phyloP scores from a whole-genome alignment of 2,329 filamentous ascomycete species.

The Phoma sp. region DNA sequence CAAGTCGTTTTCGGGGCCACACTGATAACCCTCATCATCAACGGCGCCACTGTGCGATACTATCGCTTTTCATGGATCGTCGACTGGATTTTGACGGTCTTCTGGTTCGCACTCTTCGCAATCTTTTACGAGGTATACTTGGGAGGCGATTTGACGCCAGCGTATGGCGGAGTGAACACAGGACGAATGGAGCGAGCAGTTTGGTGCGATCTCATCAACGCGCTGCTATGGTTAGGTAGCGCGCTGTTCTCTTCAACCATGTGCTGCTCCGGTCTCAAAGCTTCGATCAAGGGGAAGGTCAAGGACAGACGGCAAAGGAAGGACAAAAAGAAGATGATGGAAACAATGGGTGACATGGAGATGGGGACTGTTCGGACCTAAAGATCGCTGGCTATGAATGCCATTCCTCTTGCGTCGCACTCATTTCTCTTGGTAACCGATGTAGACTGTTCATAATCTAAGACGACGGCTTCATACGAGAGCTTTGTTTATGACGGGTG shows the following conservation, averaged over 20 bases:
- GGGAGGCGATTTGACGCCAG: not conserved
- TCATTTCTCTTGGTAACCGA: no score
- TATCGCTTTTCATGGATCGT: constrained; percentile 32
- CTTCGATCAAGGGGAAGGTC: constrained; percentile 24
- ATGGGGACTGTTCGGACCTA: constrained; percentile 9
- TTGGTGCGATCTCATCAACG: constrained; percentile 35
- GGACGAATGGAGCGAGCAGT: constrained; percentile 30
- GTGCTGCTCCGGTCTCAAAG: constrained; percentile 34
- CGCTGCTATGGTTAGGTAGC: constrained; percentile 32
- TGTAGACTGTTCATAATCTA: no score
- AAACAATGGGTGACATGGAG: constrained; percentile 15
- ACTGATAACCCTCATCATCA: constrained; percentile 22
- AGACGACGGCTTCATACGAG: no score
- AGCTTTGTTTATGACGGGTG: no score
- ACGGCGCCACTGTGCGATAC: constrained; percentile 29
- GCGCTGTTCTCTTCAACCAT: constrained; percentile 34
- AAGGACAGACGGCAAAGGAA: constrained; percentile 14
- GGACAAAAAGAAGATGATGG: not conserved
- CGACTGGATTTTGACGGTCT: constrained; percentile 28
- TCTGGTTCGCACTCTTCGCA: constrained; percentile 35
- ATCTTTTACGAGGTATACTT: constrained; percentile 29
- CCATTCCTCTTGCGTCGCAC: no score
- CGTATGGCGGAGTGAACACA: constrained; percentile 18
- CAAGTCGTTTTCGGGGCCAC: constrained; percentile 30
- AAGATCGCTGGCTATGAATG: no score